Percentiles rank a stretch among this genome's conserved stretches.
phyloP scores from a whole-genome alignment of 1,284 basidiomycete species.

The Marasmius fiardii region DNA sequence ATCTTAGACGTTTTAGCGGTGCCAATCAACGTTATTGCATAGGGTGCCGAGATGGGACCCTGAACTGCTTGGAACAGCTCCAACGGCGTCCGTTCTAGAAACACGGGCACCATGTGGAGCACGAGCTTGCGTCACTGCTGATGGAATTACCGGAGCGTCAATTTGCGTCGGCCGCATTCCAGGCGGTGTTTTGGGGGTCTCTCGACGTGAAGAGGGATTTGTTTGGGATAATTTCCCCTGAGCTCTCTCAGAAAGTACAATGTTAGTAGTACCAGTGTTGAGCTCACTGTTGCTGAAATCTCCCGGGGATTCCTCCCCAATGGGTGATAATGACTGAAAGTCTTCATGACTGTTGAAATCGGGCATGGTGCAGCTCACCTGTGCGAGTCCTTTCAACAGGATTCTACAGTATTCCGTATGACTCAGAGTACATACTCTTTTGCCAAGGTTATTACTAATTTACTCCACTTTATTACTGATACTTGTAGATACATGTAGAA shows the following conservation, averaged over 20 bases:
- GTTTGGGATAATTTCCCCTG: background rate
- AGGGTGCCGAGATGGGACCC: background rate
- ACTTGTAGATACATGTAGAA: too few relatives aligned
- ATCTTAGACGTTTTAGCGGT: too few relatives aligned
- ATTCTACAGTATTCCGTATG: too few relatives aligned
- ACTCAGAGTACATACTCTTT: too few relatives aligned
- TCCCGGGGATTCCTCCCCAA: background rate
- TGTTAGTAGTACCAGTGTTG: background rate
- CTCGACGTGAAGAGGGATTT: background rate
- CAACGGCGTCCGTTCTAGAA: too few relatives aligned
- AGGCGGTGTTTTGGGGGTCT: background rate
- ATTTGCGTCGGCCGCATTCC: background rate
- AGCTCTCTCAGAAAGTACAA: background rate
- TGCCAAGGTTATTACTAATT: too few relatives aligned
- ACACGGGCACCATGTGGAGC: too few relatives aligned
- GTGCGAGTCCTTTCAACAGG: too few relatives aligned
- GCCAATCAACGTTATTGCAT: background rate
- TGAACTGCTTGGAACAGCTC: background rate
- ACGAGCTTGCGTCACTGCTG: background rate
- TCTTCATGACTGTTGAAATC: too few relatives aligned
- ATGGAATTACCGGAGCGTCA: background rate
- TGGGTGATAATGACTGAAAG: background rate
- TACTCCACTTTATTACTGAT: too few relatives aligned
- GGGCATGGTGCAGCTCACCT: too few relatives aligned
- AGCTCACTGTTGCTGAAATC: background rate